These are phyloP conservation scores for Fomitiporia mediterranea DNA, from an alignment of 1,284 basidiomycete genomes.

Conservation along the genomic window DNA sequence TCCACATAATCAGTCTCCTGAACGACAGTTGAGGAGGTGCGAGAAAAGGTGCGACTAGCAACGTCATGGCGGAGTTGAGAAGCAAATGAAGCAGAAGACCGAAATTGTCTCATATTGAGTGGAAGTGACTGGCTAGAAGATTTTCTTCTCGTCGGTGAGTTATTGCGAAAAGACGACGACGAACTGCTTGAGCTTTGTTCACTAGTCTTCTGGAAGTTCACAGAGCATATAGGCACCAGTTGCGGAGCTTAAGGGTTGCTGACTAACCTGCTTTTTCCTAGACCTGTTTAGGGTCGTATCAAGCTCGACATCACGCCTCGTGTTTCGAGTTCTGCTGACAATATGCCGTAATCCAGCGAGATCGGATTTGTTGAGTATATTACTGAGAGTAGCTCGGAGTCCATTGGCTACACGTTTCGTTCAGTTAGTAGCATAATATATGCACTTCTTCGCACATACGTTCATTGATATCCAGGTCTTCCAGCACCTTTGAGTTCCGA, in stretches of 20 bases:
- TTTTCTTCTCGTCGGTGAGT: not conserved
- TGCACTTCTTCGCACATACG: constrained; percentile 28
- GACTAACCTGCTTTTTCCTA: constrained; percentile 13
- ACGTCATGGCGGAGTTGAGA: not conserved
- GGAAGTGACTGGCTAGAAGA: not conserved
- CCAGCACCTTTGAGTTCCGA: constrained; percentile 32
- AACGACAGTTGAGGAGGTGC: not conserved
- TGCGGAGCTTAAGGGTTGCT: not conserved
- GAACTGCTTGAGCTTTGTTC: not conserved
- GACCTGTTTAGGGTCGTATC: not conserved
- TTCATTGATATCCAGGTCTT: constrained; percentile 35
- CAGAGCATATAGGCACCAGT: not conserved
- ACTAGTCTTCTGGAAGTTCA: not conserved
- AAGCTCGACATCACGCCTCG: not conserved
- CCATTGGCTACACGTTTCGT: constrained; percentile 31
- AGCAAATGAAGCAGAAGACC: no score
- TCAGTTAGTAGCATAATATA: not conserved
- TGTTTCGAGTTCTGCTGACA: not conserved
- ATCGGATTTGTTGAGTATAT: constrained; percentile 40
- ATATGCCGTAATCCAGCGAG: constrained; percentile 37
- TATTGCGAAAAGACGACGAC: not conserved
- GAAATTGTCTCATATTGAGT: not conserved
- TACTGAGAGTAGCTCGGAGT: constrained; percentile 37
- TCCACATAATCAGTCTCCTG: not conserved
- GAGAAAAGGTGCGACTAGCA: not conserved